Evolutionary conservation across 1,284 basidiomycete species (phyloP), one percentile per base, ranked within the genome.

Genomic region (Thelephora terrestris): DNA sequence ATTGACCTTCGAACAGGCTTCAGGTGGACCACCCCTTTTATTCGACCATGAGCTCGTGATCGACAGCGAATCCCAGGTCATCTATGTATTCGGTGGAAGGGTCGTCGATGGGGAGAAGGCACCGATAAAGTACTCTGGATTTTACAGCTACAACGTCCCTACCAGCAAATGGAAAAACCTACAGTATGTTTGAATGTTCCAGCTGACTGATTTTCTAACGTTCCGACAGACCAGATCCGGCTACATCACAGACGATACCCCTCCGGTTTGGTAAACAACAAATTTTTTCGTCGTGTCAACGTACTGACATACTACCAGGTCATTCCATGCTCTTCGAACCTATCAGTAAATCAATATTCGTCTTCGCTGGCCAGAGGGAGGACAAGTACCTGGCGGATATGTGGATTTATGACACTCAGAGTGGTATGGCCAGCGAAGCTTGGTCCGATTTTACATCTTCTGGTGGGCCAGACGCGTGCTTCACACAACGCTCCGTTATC

Each of bases 1-100:
- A 16, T 23, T 7, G 23, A 10, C 23, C 43, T 39, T 25, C 47
- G 34, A 40, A 12, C 51, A 85, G 83, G 60, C 68, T 3, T 71
- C 75, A 6, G 79, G 80, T 9, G 86, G 86, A 1, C 88, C 88
- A 5, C 79, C 81, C 2, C 68, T 90, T 32, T 69, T 90, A 46
- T 87, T 81, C 55, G 88, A 91, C 60, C 88, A 90, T 58, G 84
- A 88, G 59, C 85, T 91, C 77, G 79, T 71, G 35, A 77, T 91
- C 53, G 87, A 91, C 57, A 73, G 74, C 23, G 80, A 85, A 16
- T 67, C 74, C 1, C 85, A 87, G 59, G 73, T 80, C 14, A 61
- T 92, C 17, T 91, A 89, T 53, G 77, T 90, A 9, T 86, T 82
- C 54, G 89, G 89, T 9, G 89, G 89, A 2, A 75, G 82, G 7